Conservation (phyloP, 108 stramenopile species). For the Cylindrotheca fusiformis region DNA sequence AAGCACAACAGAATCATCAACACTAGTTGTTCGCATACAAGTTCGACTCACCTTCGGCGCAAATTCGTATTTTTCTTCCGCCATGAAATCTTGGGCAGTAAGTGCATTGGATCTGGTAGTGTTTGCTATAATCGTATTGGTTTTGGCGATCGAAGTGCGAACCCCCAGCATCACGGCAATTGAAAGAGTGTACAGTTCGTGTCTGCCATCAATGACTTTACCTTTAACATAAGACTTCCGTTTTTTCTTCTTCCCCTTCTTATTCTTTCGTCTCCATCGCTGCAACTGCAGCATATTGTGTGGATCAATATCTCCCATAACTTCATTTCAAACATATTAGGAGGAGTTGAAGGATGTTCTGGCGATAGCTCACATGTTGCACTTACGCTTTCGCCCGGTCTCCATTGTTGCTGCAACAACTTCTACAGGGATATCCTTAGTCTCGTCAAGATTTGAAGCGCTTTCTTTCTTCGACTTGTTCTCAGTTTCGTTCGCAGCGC, state of each 20-base stretch:
- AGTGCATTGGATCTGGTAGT: slow-evolving; percentile 48
- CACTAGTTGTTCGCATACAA: background rate
- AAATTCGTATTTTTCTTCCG: slow-evolving; percentile 91
- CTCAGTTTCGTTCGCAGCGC: background rate
- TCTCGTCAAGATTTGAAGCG: slow-evolving; percentile 2
- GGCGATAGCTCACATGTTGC: background rate
- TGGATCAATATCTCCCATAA: slow-evolving; percentile 47
- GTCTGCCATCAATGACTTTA: slow-evolving; percentile 91
- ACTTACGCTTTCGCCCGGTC: slow-evolving; percentile 30
- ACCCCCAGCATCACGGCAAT: slow-evolving; percentile 98
- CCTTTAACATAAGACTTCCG: slow-evolving; percentile 79
- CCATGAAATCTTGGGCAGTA: slow-evolving; percentile 87
- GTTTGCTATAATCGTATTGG: slow-evolving; percentile 61
- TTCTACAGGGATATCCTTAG: slow-evolving; percentile 43
- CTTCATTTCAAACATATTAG: slow-evolving; percentile 4
- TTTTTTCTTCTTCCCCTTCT: slow-evolving; percentile 31
- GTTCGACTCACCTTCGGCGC: slow-evolving; percentile 47
- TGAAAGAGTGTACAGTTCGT: slow-evolving; percentile 92
- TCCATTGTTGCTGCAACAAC: slow-evolving; percentile 45
- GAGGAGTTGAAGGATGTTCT: background rate
- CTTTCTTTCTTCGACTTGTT: background rate
- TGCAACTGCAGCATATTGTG: slow-evolving; percentile 47
- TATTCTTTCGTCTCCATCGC: slow-evolving; percentile 44
- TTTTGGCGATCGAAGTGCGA: slow-evolving; percentile 79
- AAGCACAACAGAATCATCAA: background rate